phyloP scores from a whole-genome alignment of 2,329 filamentous ascomycete species.

The Gnomoniopsis smithogilvyi region DNA sequence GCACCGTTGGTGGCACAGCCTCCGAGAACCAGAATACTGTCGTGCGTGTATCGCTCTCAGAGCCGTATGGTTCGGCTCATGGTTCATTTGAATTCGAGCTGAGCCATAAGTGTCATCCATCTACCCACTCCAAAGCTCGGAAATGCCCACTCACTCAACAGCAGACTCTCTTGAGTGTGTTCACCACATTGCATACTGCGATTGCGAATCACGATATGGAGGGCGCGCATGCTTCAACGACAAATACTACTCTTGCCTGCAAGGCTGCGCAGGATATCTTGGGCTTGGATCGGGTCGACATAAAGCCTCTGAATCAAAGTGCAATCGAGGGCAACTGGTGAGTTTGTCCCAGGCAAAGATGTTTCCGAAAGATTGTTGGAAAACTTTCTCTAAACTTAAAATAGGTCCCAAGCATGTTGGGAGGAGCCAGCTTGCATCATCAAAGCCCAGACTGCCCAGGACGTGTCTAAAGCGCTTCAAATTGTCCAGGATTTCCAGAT shows the following conservation, averaged over 20 bases:
- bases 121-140: too few species aligned
- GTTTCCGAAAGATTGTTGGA: neutral
- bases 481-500: slow-evolving; percentile 17
- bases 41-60: too few species aligned
- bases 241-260: neutral
- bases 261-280: neutral
- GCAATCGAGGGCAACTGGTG: neutral
- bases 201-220: too few species aligned
- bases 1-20: too few species aligned
- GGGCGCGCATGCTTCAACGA: too few species aligned
- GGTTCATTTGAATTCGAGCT: too few species aligned
- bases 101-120: too few species aligned
- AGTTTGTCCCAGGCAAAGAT: neutral
- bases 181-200: too few species aligned
- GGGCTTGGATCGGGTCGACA: neutral
- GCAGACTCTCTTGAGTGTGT: too few species aligned
- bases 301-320: neutral
- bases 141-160: too few species aligned
- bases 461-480: slow-evolving; percentile 16
- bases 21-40: too few species aligned
- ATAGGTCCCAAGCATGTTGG: slow-evolving; percentile 1
- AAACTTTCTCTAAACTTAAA: neutral
- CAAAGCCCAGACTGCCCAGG: slow-evolving; percentile 17
- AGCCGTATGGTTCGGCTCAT: too few species aligned
- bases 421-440: slow-evolving; percentile 24